Evolutionary conservation across 345 rosid species (phyloP).

Genomic region (Excoecaria cochinchinensis): DNA sequence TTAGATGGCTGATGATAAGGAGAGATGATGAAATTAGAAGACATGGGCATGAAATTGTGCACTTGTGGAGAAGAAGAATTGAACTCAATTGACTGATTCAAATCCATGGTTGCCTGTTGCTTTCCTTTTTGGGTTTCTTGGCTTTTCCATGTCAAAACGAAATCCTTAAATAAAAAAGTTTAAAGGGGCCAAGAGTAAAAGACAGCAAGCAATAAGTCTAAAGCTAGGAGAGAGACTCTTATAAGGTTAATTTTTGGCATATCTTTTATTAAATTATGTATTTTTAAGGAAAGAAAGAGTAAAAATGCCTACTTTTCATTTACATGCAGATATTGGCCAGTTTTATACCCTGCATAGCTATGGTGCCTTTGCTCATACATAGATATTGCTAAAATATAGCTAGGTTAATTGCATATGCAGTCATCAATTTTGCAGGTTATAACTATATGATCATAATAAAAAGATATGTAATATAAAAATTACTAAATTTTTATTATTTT

Average conservation of each 20-base stretch:
- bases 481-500: too few species aligned
- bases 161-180: background rate
- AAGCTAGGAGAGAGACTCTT: background rate
- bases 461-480: too few species aligned
- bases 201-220: background rate
- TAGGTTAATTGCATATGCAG: too few species aligned
- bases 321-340: too few species aligned
- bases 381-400: too few species aligned
- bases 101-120: slow-evolving; percentile 18
- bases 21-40: background rate
- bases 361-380: too few species aligned
- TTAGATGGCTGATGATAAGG: background rate
- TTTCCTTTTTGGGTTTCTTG: background rate
- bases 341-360: too few species aligned
- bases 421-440: too few species aligned
- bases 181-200: background rate
- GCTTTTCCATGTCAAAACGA: background rate
- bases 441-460: too few species aligned
- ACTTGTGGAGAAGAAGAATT: slow-evolving; percentile 3
- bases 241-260: background rate
- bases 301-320: too few species aligned
- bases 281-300: too few species aligned
- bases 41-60: slow-evolving; percentile 7
- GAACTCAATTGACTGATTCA: slow-evolving; percentile 25
- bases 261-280: background rate